Evolutionary conservation across 495 filamentous ascomycete genomes (phyloP), one percentile per base, ranked within the genome.

Genomic region (Hypoxylon fuscum): DNA sequence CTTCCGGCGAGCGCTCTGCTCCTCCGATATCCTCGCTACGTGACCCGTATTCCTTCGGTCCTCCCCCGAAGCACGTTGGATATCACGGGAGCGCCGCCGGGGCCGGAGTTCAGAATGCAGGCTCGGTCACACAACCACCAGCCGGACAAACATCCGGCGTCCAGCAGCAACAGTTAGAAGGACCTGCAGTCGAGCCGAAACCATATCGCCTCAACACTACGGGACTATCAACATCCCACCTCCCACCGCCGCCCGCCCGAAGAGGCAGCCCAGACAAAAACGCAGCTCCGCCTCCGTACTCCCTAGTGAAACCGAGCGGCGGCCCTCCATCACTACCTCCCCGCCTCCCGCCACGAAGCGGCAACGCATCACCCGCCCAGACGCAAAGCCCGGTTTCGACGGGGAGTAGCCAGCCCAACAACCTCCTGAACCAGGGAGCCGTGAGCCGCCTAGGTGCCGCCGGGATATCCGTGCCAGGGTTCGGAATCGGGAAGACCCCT

Each of bases 31-130:
- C 87, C 3, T 80, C 88, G 1, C 80, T 98, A 15, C 88, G 88
- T 67, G 95, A 98, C 72, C 94, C 95, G 1, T 71, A 85, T 0
- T 82, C 87, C 10, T 97, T 98, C 72, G 92, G 84, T 2, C 91
- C 94, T 29, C 94, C 94, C 17, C 94, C 94, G 3, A 96, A 88
- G 61, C 77, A 62, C 4, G 40, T 66, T n/a, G 64, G 62, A 32
- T 5, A 23, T 20, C 17, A 40, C 71, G 77, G 45, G 5, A 34
- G 14, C 67, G 35, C 69, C 69, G 54, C 74, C 68, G 44, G 71
- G 71, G 31, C 66, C n/a, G n/a, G n/a, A n/a, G n/a, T n/a, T 40
- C 41, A 20, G 38, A 21, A 68, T 79, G 1, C 85, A 85, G 43
- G 85, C 86, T 22, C 75, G 82, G 23, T 89, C 88, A 31, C 93